Base-by-base conservation (phyloP, 2,329 filamentous ascomycete species). In the Arthrocladium fulminans region DNA sequence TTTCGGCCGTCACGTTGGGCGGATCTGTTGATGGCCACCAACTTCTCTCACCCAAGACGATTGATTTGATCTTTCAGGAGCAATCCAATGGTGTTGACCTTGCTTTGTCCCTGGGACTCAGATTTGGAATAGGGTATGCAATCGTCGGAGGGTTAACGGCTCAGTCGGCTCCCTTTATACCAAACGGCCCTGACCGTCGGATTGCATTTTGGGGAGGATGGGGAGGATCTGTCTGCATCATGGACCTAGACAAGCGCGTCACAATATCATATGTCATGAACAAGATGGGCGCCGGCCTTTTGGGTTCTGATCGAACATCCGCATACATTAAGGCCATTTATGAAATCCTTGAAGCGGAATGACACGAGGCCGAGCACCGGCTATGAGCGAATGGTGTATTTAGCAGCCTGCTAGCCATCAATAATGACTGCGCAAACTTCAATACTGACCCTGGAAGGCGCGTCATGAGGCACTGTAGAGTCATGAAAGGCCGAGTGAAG, bases 241-340 rank as follows among this genome's bases (percentile, higher is more conserved):
- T 73, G 62, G 72, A 75, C 53, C 32, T 65, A 3, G 67, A 71
- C 25, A 55, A 64, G 2, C 55, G 60, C 13, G 55, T 73, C 50
- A 73, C 71, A 0, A 65, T 74, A 24, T 57, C 59, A 0, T 74
- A 74, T 58, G 57, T 61, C 2, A 73, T 74, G 70, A 73, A 73
- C 50, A 68, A 64, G 47, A 71, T 73, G 68, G 57, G 47, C 1
- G 1, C 13, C 2, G 61, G 59, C 5, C 56, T 58, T 1, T 2
- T 65, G n/a, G 66, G 65, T 0, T 65, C 60, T 32, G 40, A 42
- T 0, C 57, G 55, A 2, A 59, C 59, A 2, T 53, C 54, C 40
- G 57, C 57, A 2, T 68, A 67, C 50, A 48, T 65, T 2, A 49
- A 48, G 25, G 61, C 60, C 12, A 59, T 66, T 13, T 69, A 67